phyloP scores from a whole-genome alignment of 1,139 yeast species.

The Yamadazyma triangularis region DNA sequence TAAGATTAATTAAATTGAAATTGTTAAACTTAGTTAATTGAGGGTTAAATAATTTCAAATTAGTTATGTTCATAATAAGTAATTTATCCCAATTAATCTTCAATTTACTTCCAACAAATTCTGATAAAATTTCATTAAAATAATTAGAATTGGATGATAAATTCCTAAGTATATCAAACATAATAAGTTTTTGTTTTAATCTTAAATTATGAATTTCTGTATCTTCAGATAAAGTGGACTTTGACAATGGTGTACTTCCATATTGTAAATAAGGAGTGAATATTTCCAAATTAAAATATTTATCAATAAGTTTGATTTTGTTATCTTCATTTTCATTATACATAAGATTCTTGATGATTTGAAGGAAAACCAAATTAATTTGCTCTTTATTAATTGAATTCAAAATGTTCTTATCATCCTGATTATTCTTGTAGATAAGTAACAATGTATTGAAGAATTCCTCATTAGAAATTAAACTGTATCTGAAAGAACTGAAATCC shows the following conservation, averaged over 20 bases:
- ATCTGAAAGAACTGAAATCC: slow-evolving; percentile 73
- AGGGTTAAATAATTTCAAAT: slow-evolving; percentile 18
- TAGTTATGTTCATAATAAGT: slow-evolving; percentile 22
- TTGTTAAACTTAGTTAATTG: slow-evolving; percentile 11
- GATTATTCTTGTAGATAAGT: slow-evolving; percentile 22
- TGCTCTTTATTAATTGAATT: slow-evolving; percentile 7
- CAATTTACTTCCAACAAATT: slow-evolving; percentile 12
- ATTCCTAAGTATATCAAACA: slow-evolving; percentile 72
- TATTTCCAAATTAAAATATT: slow-evolving; percentile 41
- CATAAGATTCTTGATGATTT: slow-evolving; percentile 37
- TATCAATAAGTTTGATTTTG: slow-evolving; percentile 33
- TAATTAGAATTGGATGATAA: slow-evolving; percentile 62
- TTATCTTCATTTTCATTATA: slow-evolving; percentile 43
- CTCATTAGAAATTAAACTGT: slow-evolving; percentile 52
- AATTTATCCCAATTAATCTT: slow-evolving; percentile 28
- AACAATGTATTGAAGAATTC: slow-evolving; percentile 43
- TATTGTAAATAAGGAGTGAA: slow-evolving; percentile 8
- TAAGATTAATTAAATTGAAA: slow-evolving; percentile 17
- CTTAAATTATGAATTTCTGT: slow-evolving; percentile 18
- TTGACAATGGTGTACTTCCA: not conserved
- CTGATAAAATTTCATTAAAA: slow-evolving; percentile 27
- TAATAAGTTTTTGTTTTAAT: slow-evolving; percentile 50
- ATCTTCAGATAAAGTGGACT: slow-evolving; percentile 1
- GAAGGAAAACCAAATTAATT: slow-evolving; percentile 33
- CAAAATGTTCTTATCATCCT: no score